These are phyloP conservation scores for Gynandropsis gynandra DNA, from an alignment of 345 rosid species.

Conservation along the genomic window DNA sequence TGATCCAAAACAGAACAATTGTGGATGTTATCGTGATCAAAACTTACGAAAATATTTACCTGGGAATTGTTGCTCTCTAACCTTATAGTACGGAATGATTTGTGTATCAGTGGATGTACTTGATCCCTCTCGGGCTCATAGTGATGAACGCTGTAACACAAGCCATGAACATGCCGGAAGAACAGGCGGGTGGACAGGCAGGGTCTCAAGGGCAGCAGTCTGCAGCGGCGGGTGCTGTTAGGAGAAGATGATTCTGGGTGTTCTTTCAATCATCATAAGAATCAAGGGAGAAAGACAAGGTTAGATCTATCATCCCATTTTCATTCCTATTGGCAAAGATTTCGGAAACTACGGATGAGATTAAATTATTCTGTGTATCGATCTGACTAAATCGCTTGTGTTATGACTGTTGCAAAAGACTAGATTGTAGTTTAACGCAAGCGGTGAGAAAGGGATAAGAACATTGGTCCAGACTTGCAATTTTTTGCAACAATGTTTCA, in stretches of 20 bases:
- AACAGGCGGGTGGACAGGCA: constrained; percentile 45
- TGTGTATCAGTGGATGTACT: constrained; percentile 81
- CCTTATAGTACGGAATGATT: constrained; percentile 1
- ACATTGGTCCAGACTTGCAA: too few species aligned
- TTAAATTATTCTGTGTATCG: too few species aligned
- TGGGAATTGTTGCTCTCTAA: too few species aligned
- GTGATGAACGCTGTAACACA: constrained; percentile 90
- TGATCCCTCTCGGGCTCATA: constrained; percentile 86
- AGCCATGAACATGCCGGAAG: constrained; percentile 85
- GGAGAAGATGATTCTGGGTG: constrained; percentile 48
- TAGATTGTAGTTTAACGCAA: too few species aligned
- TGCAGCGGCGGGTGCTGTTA: constrained; percentile 7
- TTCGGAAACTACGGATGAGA: too few species aligned
- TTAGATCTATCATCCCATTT: too few species aligned
- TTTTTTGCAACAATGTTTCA: too few species aligned
- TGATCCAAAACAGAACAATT: background rate
- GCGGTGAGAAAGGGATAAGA: too few species aligned
- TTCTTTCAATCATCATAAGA: background rate
- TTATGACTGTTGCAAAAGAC: too few species aligned
- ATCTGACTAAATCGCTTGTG: too few species aligned
- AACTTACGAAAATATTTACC: too few species aligned
- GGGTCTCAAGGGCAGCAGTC: constrained; percentile 41
- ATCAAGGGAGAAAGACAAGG: background rate
- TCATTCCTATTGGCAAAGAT: background rate
- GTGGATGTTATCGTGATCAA: too few species aligned